A percentile compares a stretch with the other conserved stretches of the same genome.
Conservation (phyloP, 345 rosid genomes). For the Durio zibethinus region DNA sequence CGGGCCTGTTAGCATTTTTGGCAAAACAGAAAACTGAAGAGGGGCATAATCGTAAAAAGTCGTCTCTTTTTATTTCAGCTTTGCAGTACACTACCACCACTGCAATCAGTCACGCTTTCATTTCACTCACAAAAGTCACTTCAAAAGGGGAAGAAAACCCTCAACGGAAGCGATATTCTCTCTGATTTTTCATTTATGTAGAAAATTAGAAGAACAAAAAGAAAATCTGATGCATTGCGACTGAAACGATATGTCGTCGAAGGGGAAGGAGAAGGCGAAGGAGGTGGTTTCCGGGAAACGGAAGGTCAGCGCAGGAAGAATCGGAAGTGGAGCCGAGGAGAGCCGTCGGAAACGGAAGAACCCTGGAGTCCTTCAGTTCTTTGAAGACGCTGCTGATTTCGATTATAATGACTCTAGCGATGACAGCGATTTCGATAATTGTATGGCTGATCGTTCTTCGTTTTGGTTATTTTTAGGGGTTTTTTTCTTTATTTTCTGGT, state of each 20-base stretch:
- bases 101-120: neutral
- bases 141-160: neutral
- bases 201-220: neutral
- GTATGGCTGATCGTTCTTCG: conserved; percentile 11
- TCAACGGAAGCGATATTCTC: neutral
- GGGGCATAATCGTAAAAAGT: neutral
- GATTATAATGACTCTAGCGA: conserved; percentile 42
- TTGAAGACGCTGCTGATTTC: conserved; percentile 55
- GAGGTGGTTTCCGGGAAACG: conserved; percentile 37
- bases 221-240: neutral
- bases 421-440: conserved; percentile 35
- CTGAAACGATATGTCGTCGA: conserved; percentile 17
- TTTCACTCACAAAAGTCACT: neutral
- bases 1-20: neutral
- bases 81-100: neutral
- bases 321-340: conserved; percentile 26
- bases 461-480: neutral
- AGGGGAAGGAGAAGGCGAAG: conserved; percentile 46
- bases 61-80: neutral
- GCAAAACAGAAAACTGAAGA: neutral
- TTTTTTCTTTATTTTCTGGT: conserved; percentile 11
- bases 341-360: conserved; percentile 39
- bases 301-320: conserved; percentile 24
- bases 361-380: conserved; percentile 56
- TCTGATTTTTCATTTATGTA: neutral